Evolutionary conservation across 345 rosid species (phyloP), one percentile per base, ranked within the genome.

Genomic region (Diplotaxis tenuifolia): DNA sequence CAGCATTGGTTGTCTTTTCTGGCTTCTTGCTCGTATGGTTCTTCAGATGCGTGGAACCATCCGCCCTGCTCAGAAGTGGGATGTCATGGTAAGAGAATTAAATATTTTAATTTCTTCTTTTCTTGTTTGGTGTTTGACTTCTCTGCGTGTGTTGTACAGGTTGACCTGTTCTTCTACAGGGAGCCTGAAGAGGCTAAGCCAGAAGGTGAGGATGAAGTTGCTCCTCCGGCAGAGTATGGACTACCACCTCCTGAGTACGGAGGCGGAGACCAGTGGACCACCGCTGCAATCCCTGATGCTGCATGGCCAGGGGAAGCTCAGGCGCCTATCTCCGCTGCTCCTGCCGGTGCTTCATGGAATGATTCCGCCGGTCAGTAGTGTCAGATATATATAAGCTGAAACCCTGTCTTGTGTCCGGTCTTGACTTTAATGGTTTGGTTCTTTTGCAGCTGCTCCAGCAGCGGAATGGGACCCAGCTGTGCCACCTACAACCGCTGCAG

Each of bases 11-110:
- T 93, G 98, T 32, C 84, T 93, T n/a, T 93, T 93, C 81, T 91
- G 98, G 98, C 86, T 93, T 50, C 81, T 93, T 74, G 97, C 97
- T 12, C 88, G 97, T 56, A 93, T 93, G 98, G 98, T 93, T 53
- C 84, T 88, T 55, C 97, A 93, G 74, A 93, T 93, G 98, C 97
- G 98, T 15, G 97, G 97, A 47, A 84, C 92, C 55, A 89, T 93
- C 70, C 84, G 84, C 2, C 91, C 84, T n/a, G 89, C 87, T 7
- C 88, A 82, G 59, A 86, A 90, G 76, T 88, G 96, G 96, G 94
- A 90, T 71, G 89, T 87, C 59, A 88, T 88, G 96, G 96, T 88
- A 87, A 54, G 72, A 25, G 27, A 1, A 19, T 4, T 18, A 29
- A 34, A 9, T 65, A 23, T 22, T 6, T 12, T 1, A 5, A 10